Evolutionary conservation across 306 rosid genomes (phyloP).

Genomic region (Gillenia trifoliata): DNA sequence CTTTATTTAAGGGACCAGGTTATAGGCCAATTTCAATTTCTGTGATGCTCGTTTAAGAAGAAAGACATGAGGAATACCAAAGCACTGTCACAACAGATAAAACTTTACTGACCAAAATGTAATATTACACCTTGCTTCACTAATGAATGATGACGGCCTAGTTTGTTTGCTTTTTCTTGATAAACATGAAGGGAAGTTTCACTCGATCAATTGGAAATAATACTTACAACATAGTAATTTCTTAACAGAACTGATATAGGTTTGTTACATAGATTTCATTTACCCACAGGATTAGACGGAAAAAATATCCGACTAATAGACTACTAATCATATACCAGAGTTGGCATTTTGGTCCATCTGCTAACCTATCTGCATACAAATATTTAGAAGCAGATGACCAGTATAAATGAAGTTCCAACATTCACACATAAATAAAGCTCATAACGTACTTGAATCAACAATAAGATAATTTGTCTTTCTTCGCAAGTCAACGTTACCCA

Average conservation of each 20-base stretch:
- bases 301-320: neutral
- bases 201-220: no score
- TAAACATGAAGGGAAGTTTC: neutral
- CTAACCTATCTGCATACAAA: neutral
- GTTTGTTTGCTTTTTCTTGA: no score
- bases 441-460: constrained; percentile 81
- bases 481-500: constrained; percentile 88
- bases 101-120: neutral
- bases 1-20: neutral
- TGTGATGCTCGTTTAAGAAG: neutral
- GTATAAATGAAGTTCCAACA: neutral
- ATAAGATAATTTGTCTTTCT: constrained; percentile 92
- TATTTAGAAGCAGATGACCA: neutral
- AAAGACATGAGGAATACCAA: neutral
- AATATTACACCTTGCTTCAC: neutral
- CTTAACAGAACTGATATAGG: no score
- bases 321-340: neutral
- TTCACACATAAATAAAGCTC: neutral
- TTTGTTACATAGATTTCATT: no score
- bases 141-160: neutral
- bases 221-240: no score
- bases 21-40: neutral
- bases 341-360: neutral
- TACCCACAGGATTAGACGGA: neutral
- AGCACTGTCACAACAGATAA: neutral